Conservation (phyloP, 2,329 filamentous ascomycete species). For the Botrytis tulipae region DNA sequence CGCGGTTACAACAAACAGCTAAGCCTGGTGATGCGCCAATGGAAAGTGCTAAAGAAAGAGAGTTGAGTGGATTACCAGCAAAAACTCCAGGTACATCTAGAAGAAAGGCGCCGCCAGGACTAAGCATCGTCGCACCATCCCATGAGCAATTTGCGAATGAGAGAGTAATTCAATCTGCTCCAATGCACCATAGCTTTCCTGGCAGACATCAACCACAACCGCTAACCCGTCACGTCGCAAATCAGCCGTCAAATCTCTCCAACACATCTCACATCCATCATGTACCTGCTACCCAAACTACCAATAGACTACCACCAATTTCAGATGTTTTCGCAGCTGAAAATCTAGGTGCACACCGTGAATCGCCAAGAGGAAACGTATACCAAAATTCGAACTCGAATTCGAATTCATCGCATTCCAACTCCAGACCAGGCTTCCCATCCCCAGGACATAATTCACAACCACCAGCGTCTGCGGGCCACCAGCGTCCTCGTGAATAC, state of each 20-base stretch:
- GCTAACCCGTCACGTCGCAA: constrained; percentile 72
- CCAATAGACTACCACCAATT: constrained; percentile 89
- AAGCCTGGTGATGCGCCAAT: constrained; percentile 69
- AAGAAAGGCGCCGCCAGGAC: constrained; percentile 79
- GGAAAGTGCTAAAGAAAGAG: constrained; percentile 55
- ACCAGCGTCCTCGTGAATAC: constrained; percentile 75
- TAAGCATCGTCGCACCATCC: constrained; percentile 93
- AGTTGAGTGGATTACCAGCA: constrained; percentile 44
- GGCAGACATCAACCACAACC: constrained; percentile 79
- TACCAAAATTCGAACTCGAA: constrained; percentile 34
- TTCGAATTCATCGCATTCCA: constrained; percentile 62
- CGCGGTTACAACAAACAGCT: constrained; percentile 81
- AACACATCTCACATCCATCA: constrained; percentile 90
- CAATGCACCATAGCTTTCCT: constrained; percentile 91
- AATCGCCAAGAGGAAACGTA: constrained; percentile 39
- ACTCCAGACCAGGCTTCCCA: constrained; percentile 65
- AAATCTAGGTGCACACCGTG: constrained; percentile 61
- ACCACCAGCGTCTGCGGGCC: constrained; percentile 56
- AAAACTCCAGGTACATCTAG: constrained; percentile 74
- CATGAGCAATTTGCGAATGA: constrained; percentile 91
- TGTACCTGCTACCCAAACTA: constrained; percentile 81
- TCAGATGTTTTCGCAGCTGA: constrained; percentile 88
- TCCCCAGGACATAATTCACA: constrained; percentile 58
- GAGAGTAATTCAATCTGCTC: constrained; percentile 93
- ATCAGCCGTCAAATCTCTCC: constrained; percentile 78